Evolutionary conservation across 1,284 basidiomycete genomes (phyloP), one percentile per base, ranked within the genome.

Genomic region (Naganishia cerealis): DNA sequence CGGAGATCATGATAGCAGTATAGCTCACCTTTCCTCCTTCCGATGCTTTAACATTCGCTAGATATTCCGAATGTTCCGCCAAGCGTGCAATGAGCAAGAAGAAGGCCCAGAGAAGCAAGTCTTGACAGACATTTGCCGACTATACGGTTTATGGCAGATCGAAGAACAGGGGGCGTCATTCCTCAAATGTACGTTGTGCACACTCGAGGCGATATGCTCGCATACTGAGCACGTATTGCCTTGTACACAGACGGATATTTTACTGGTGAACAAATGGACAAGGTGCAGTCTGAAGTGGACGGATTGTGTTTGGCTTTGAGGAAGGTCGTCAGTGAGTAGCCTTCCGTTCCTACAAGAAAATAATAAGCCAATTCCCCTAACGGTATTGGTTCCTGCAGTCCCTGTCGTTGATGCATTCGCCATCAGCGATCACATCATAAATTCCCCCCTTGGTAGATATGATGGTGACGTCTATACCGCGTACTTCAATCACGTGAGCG

Each of bases 151-250:
- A 15, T 85, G 84, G 83, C 81, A 83, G 74, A 82, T 85, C 72
- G 85, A 86, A 75, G 84, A 85, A 80, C 83, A 84, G 76, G 83
- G 83, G 55, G 83, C 80, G 39, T 81, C 82, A 73, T 85, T 85
- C 80, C 78, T 86, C 73, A 82, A 83, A 73, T 82, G 81, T 79
- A 67, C 75, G 77, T 75, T 0, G 9, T 3, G 1, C 38, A 38
- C 9, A 18, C 59, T 4, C 5, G 21, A 12, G 18, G 16, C 16
- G 0, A 18, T 46, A n/a, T 36, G n/a, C n/a, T 24, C 15, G 6
- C 10, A 40, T 33, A 29, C 16, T 43, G 24, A 36, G 21, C 13
- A 39, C 26, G 24, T 33, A 33, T 55, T 21, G 10, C 36, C 12
- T 9, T 55, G 0, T 50, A 42, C 9, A 26, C 46, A 78, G 76